Percentiles rank a stretch among this genome's conserved stretches.
These are phyloP conservation scores for Iberis amara DNA, from an alignment of 441 rosid species.

Conservation along the genomic window DNA sequence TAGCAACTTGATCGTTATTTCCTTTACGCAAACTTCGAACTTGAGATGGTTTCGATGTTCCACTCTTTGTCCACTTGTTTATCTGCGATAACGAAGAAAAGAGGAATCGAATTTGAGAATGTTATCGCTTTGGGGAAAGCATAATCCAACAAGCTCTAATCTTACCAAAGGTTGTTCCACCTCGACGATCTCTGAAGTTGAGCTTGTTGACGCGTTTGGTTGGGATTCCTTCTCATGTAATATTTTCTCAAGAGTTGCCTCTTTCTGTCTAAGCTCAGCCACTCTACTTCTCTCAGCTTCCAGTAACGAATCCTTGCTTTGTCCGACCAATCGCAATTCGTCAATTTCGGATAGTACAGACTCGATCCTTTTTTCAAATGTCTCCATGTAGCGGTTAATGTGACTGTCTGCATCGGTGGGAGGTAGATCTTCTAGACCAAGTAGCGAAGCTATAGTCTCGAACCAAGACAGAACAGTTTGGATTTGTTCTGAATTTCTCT, in stretches of 20 bases:
- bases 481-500: slow-evolving; percentile 55
- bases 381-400: slow-evolving; percentile 55
- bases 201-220: slow-evolving; percentile 46
- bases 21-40: slow-evolving; percentile 86
- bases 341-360: slow-evolving; percentile 58
- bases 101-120: no score
- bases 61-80: slow-evolving; percentile 69
- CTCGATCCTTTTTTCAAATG: slow-evolving; percentile 50
- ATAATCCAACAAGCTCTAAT: slow-evolving; percentile 14
- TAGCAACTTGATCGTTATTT: slow-evolving; percentile 88
- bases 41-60: slow-evolving; percentile 62
- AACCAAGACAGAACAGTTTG: slow-evolving; percentile 60
- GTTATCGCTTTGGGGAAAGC: background rate
- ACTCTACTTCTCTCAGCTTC: slow-evolving; percentile 73
- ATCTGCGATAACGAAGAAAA: no score
- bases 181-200: slow-evolving; percentile 69
- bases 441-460: slow-evolving; percentile 45
- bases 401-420: slow-evolving; percentile 38
- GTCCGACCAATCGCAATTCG: slow-evolving; percentile 49
- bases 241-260: slow-evolving; percentile 61
- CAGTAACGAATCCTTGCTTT: slow-evolving; percentile 57
- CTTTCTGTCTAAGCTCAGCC: slow-evolving; percentile 59
- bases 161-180: slow-evolving; percentile 93
- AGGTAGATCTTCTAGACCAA: slow-evolving; percentile 39
- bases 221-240: slow-evolving; percentile 65